Percentiles rank a stretch among this genome's conserved stretches.
These are phyloP conservation scores for Malus hybrid DNA, from an alignment of 331 rosid genomes.

Conservation along the genomic window DNA sequence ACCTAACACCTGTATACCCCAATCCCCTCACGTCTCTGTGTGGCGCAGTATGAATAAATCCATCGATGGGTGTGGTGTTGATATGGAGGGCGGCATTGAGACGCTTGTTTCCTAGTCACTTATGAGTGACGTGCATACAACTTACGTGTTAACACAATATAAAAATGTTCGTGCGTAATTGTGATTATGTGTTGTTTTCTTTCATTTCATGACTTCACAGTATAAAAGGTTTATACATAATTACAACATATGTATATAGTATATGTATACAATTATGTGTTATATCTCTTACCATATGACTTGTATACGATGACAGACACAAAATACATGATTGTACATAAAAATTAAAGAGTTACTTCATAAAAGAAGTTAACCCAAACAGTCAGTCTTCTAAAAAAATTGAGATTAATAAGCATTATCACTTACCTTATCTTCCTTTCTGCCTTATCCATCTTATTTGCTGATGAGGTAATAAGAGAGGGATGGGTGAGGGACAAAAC, in stretches of 20 bases:
- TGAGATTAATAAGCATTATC: not conserved
- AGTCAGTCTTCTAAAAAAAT: not conserved
- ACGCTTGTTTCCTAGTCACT: not conserved
- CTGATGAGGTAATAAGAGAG: not conserved
- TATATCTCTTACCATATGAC: not conserved
- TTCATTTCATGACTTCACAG: accelerated
- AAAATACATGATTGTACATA: not conserved
- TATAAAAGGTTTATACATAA: too few relatives aligned
- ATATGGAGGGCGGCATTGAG: not conserved
- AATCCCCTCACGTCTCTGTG: not conserved
- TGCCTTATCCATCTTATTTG: too few relatives aligned
- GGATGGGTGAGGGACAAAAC: not conserved
- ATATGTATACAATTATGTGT: not conserved
- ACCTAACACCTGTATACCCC: not conserved
- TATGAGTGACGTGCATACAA: not conserved
- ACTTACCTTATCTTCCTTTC: not conserved
- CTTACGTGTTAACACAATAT: too few relatives aligned
- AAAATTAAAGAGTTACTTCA: not conserved
- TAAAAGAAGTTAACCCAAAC: not conserved
- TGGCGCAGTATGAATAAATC: not conserved
- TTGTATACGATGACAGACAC: not conserved
- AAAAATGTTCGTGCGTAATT: too few relatives aligned
- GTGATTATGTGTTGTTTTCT: not conserved
- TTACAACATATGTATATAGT: not conserved
- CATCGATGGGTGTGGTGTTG: not conserved